Conservation (phyloP, 352 stramenopile species). For the Globisporangium middletonii region DNA sequence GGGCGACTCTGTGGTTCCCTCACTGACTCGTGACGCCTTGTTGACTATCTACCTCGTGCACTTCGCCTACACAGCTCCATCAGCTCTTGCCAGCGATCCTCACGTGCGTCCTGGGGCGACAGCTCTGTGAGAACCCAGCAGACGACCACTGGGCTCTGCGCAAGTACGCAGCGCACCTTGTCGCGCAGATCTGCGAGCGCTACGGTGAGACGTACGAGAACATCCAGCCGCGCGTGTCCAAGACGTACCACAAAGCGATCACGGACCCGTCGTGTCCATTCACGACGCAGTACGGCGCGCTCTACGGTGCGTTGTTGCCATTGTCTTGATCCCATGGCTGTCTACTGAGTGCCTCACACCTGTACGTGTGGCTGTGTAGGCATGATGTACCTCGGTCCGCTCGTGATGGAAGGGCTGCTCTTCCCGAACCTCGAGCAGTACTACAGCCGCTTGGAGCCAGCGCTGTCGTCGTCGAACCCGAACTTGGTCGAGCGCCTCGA, state of each 20-base stretch:
- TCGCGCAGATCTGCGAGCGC: conserved; percentile 79
- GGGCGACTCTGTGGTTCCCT: too few relatives aligned
- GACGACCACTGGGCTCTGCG: conserved; percentile 91
- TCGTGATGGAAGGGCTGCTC: conserved; percentile 91
- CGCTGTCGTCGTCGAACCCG: conserved; percentile 64
- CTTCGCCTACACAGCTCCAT: conserved; percentile 62
- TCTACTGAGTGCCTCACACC: not conserved
- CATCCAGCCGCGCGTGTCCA: conserved; percentile 89
- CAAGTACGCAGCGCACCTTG: conserved; percentile 73
- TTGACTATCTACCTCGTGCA: not conserved
- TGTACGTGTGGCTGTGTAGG: conserved; percentile 21
- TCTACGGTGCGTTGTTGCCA: conserved; percentile 57
- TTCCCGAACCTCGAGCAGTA: conserved; percentile 86
- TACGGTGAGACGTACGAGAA: conserved; percentile 90
- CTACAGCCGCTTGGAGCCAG: conserved; percentile 79
- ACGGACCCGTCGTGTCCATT: conserved; percentile 70
- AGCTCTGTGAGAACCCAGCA: conserved; percentile 80
- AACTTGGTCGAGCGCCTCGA: conserved; percentile 80
- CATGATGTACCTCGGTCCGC: conserved; percentile 87
- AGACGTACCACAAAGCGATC: conserved; percentile 88
- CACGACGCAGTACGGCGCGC: conserved; percentile 89
- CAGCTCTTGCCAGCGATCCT: conserved; percentile 92
- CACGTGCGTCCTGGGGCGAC: conserved; percentile 89
- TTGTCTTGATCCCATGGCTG: not conserved
- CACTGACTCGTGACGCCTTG: not conserved